Evolutionary conservation across 2,329 filamentous ascomycete species (phyloP), one percentile per base, ranked within the genome.

Genomic region (Botrytis fabae): DNA sequence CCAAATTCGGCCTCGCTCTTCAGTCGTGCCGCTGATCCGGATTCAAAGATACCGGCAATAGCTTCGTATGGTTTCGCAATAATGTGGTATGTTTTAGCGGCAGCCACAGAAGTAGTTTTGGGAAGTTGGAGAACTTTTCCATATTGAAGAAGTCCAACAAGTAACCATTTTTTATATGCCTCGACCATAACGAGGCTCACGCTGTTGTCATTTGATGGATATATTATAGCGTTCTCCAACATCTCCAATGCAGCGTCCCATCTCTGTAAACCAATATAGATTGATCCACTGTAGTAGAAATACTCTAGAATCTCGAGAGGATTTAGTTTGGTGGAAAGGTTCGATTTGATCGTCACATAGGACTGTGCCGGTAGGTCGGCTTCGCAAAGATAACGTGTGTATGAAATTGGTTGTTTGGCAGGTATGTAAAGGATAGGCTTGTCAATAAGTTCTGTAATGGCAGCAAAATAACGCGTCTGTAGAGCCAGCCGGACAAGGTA

Each of bases 131-230:
- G 83, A 7, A 85, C 84, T 78, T 85, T 88, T 76, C 94, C 95
- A 70, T 90, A 84, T 10, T 88, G 85, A 28, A 99, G 84, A 71
- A 98, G 85, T 70, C 90, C 89, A 16, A 94, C 87, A 25, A 99
- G 84, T 14, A 97, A 81, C 92, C 94, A 98, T 82, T 95, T 97
- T 83, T 95, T 97, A 85, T 97, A 95, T 9, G 93, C 93, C 76
- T 97, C 94, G 6, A 92, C 85, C 92, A 96, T 96, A 69, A 97
- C 86, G 80, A 90, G 91, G 81, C 91, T 95, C 20, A 89, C 85
- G 51, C 89, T 86, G 46, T 86, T 84, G 32, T 90, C 90, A 69
- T 84, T 85, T 0, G 86, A 85, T 0, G 94, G 93, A 73, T 91
- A 90, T 4, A 90, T 88, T 51, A 97, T 84, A 61, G 89, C 87